Evolutionary conservation across 768 basidiomycete genomes (phyloP).

Genomic region (Boletales sp.): DNA sequence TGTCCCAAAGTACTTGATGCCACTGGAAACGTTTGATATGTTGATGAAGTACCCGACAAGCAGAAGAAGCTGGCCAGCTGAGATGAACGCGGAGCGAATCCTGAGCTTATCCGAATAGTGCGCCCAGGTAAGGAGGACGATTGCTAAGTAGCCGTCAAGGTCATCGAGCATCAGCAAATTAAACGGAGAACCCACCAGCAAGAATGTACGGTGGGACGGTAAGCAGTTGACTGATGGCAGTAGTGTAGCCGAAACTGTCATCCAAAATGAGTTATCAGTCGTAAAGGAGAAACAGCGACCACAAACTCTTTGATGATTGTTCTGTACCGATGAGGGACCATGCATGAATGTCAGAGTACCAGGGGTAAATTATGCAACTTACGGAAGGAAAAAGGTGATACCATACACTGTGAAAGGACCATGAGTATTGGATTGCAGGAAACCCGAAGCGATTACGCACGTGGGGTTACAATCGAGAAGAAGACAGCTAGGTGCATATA

Average conservation of each 20-base stretch:
- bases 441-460: constrained; percentile 37
- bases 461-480: constrained; percentile 53
- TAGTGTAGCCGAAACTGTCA: constrained; percentile 53
- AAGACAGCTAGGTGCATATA: constrained; percentile 9
- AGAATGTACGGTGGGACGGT: constrained; percentile 66
- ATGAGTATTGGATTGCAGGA: background rate
- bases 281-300: background rate
- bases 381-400: constrained; percentile 70
- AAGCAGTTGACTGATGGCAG: constrained; percentile 58
- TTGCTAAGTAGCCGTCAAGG: constrained; percentile 35
- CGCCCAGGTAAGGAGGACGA: constrained; percentile 49
- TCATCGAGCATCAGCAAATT: background rate
- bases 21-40: constrained; percentile 47
- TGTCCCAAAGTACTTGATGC: constrained; percentile 69
- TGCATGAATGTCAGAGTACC: background rate
- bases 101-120: constrained; percentile 55
- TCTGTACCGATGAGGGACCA: constrained; percentile 26
- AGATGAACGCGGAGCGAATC: constrained; percentile 56
- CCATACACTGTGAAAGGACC: constrained; percentile 49
- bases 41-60: constrained; percentile 63
- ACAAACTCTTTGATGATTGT: constrained; percentile 54
- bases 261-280: background rate
- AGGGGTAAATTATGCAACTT: constrained; percentile 24
- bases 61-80: constrained; percentile 46
- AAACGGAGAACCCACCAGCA: constrained; percentile 46